Percentiles rank a stretch among this genome's conserved stretches.
These are phyloP conservation scores for Macrophomina pseudophaseolina DNA, from an alignment of 2,329 filamentous ascomycete species.

Conservation along the genomic window DNA sequence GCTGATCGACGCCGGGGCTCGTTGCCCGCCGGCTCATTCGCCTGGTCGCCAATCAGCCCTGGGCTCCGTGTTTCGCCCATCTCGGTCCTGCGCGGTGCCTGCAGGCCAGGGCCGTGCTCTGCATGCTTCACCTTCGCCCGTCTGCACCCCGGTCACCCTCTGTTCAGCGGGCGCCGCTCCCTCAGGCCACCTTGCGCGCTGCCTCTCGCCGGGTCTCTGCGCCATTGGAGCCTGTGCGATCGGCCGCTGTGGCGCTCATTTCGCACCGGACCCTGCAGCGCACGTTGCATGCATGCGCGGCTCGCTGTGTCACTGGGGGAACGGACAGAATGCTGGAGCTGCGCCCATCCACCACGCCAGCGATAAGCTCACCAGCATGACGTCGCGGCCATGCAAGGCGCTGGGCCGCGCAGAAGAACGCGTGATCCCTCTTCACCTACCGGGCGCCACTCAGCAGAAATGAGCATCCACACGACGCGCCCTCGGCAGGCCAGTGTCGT, in stretches of 20 bases:
- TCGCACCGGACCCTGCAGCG: neutral
- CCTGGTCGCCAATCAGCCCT: neutral
- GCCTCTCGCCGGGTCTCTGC: neutral
- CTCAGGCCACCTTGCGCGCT: constrained; percentile 6
- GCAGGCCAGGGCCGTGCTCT: constrained; percentile 5
- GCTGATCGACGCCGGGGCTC: constrained; percentile 2
- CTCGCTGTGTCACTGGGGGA: constrained; percentile 9
- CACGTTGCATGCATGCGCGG: constrained; percentile 15
- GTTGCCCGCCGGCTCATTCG: constrained; percentile 5
- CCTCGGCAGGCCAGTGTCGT: constrained; percentile 1
- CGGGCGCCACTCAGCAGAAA: neutral
- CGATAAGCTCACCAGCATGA: constrained; percentile 18
- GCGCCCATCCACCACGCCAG: neutral
- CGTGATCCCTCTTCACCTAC: constrained; percentile 1
- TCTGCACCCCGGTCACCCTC: neutral
- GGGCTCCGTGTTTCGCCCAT: constrained; percentile 17
- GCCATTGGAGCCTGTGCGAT: neutral
- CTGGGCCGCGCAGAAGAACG: neutral
- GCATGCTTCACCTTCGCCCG: neutral
- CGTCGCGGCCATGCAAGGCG: constrained; percentile 14
- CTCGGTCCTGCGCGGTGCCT: constrained; percentile 1
- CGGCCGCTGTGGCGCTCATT: neutral
- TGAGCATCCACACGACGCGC: neutral
- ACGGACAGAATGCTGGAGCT: constrained; percentile 8
- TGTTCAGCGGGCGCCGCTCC: neutral